phyloP scores from a whole-genome alignment of 2,329 filamentous ascomycete genomes.

The Scytalidium lignicola region DNA sequence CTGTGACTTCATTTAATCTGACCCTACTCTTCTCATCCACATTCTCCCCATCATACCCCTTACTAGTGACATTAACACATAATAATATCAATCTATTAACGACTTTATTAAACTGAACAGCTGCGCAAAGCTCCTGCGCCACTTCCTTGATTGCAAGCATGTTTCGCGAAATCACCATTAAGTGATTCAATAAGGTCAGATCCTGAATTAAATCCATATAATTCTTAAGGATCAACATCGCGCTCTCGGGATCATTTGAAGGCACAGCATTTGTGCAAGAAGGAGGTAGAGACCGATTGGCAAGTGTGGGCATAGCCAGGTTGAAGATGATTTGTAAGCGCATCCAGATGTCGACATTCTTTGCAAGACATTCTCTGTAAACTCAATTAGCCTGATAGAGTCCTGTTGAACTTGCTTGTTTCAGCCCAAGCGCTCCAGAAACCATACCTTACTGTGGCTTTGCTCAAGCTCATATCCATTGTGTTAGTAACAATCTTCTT shows the following conservation, averaged over 20 bases:
- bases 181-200: slow-evolving; percentile 57
- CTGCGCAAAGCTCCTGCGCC: slow-evolving; percentile 60
- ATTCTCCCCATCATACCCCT: slow-evolving; percentile 60
- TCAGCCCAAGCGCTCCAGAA: neutral
- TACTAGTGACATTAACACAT: slow-evolving; percentile 62
- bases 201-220: slow-evolving; percentile 57
- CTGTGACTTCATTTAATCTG: slow-evolving; percentile 58
- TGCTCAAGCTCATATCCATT: slow-evolving; percentile 57
- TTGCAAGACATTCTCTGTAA: slow-evolving; percentile 51
- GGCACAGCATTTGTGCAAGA: slow-evolving; percentile 48
- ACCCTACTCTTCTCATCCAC: slow-evolving; percentile 50
- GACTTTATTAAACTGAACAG: slow-evolving; percentile 60
- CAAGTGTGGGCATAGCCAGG: slow-evolving; percentile 55
- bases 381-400: neutral
- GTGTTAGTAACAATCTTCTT: slow-evolving; percentile 55
- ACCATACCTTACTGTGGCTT: slow-evolving; percentile 51
- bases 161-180: slow-evolving; percentile 63
- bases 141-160: slow-evolving; percentile 60
- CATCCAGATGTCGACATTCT: slow-evolving; percentile 62
- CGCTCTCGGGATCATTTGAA: slow-evolving; percentile 54
- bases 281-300: slow-evolving; percentile 53
- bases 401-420: neutral
- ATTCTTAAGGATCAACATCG: slow-evolving; percentile 57
- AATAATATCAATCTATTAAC: slow-evolving; percentile 61
- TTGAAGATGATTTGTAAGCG: slow-evolving; percentile 58